Conservation (phyloP, 495 filamentous ascomycete genomes). For the Penicillium soppii region DNA sequence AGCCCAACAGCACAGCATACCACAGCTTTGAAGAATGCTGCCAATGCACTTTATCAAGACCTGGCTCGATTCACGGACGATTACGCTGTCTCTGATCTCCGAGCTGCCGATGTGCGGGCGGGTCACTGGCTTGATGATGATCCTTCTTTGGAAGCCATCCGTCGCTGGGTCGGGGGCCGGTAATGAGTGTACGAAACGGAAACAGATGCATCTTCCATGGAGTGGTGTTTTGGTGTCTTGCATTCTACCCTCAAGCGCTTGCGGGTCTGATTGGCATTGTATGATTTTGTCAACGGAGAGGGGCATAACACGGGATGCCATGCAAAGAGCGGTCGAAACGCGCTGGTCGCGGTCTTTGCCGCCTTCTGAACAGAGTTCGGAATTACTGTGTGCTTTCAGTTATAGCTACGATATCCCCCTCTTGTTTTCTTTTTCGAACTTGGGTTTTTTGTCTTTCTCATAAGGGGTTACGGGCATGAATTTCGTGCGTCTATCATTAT, state of each 20-base stretch:
- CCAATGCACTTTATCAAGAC: conserved; percentile 59
- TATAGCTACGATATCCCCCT: conserved; percentile 28
- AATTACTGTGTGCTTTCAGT: conserved; percentile 13
- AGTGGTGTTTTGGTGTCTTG: background rate
- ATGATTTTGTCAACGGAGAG: conserved; percentile 11
- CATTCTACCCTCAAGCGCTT: background rate
- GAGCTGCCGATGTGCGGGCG: conserved; percentile 60
- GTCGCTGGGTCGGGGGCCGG: conserved; percentile 44
- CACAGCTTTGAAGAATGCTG: conserved; percentile 56
- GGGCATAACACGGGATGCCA: conserved; percentile 6
- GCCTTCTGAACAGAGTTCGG: conserved; percentile 11
- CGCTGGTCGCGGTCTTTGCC: conserved; percentile 20
- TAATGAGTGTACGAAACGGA: conserved; percentile 19
- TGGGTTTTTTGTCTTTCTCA: conserved; percentile 4
- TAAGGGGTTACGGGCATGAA: conserved; percentile 1
- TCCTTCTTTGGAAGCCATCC: conserved; percentile 49
- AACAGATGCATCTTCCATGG: background rate
- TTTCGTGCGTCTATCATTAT: background rate
- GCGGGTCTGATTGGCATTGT: background rate
- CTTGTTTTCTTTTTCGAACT: conserved; percentile 17
- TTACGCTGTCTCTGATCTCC: conserved; percentile 62
- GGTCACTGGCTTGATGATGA: conserved; percentile 76
- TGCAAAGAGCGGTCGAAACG: conserved; percentile 11
- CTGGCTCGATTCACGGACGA: conserved; percentile 67
- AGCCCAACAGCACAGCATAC: conserved; percentile 57